Evolutionary conservation across 257 asterid genomes (phyloP).

Genomic region (Dorcoceras hygrometricum): DNA sequence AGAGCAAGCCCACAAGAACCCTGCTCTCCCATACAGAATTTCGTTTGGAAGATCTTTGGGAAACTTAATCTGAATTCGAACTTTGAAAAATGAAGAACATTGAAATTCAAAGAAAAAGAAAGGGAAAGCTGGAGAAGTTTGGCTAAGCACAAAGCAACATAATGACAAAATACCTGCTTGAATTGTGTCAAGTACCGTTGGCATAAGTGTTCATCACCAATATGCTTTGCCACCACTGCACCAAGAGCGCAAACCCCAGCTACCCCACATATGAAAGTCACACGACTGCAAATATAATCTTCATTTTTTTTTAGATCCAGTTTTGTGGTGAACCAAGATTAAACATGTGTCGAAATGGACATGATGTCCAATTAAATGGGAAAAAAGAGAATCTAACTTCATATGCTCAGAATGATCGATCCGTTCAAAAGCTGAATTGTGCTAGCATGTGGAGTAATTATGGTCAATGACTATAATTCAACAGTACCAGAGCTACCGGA

Average conservation of each 20-base stretch:
- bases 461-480: background rate
- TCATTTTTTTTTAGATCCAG: background rate
- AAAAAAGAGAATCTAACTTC: background rate
- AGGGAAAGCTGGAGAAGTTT: background rate
- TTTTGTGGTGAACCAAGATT: background rate
- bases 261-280: conserved; percentile 68
- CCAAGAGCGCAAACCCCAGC: conserved; percentile 84
- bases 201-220: conserved; percentile 48
- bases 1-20: conserved; percentile 76
- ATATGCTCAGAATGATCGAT: background rate
- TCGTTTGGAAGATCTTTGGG: conserved; percentile 62
- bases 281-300: conserved; percentile 44
- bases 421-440: background rate
- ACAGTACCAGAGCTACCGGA: background rate
- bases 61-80: conserved; percentile 50
- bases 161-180: conserved; percentile 41
- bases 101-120: background rate
- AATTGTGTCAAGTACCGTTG: conserved; percentile 45
- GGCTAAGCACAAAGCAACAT: background rate
- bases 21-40: conserved; percentile 69
- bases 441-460: background rate
- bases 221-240: conserved; percentile 66
- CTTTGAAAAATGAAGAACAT: background rate
- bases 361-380: background rate
- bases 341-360: background rate